Evolutionary conservation across 768 basidiomycete species (phyloP).

Genomic region (Coprinopsis strossmayeri): DNA sequence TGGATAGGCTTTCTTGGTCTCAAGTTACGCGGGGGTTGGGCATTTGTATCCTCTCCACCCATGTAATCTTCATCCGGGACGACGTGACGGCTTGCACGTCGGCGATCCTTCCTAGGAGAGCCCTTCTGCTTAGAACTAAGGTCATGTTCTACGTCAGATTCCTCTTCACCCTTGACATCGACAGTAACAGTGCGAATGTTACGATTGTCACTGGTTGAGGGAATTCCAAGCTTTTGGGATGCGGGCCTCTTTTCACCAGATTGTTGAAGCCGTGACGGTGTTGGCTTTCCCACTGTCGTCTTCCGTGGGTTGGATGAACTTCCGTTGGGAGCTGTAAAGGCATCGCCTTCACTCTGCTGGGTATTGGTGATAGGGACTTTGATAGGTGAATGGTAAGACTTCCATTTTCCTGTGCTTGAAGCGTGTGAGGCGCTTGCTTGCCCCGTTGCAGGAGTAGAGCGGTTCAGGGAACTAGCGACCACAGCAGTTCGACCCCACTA

Average conservation of each 20-base stretch:
- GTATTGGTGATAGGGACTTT: background rate
- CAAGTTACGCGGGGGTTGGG: background rate
- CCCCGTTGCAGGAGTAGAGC: background rate
- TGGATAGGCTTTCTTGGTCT: slow-evolving; percentile 12
- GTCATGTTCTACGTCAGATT: slow-evolving; percentile 26
- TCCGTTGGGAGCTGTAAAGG: background rate
- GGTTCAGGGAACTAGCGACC: background rate
- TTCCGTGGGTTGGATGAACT: background rate
- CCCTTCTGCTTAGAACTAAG: too few relatives aligned
- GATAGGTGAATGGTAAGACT: background rate
- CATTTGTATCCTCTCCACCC: too few relatives aligned
- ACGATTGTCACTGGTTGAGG: too few relatives aligned
- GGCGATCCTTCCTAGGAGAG: too few relatives aligned
- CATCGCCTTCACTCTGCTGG: background rate
- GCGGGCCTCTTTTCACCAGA: too few relatives aligned
- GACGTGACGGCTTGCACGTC: too few relatives aligned
- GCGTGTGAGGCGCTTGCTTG: background rate
- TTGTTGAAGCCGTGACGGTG: too few relatives aligned
- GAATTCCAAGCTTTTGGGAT: too few relatives aligned
- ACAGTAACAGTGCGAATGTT: too few relatives aligned
- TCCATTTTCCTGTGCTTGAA: background rate
- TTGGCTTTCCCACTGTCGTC: background rate
- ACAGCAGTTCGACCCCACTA: background rate
- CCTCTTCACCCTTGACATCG: slow-evolving; percentile 63
- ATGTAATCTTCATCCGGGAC: too few relatives aligned